Percentiles rank a stretch among this genome's conserved stretches.
These are phyloP conservation scores for Rhizomucor miehei DNA, from an alignment of 371 early-diverging fungal genomes.

Conservation along the genomic window DNA sequence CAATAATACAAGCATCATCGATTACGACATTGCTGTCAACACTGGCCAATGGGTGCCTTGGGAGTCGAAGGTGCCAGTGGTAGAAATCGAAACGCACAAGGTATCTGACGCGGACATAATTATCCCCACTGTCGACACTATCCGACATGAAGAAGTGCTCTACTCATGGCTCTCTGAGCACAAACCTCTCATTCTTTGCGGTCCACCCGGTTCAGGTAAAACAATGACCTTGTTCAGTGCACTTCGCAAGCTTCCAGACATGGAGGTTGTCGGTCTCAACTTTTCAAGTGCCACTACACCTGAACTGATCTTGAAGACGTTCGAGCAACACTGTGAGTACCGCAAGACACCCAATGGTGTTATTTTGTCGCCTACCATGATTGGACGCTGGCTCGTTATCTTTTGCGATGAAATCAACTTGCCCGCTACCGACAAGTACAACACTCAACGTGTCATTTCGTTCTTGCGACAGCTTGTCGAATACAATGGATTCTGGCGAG, in stretches of 20 bases:
- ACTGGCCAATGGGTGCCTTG: constrained; percentile 90
- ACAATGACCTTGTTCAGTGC: constrained; percentile 98
- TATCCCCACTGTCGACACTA: constrained; percentile 97
- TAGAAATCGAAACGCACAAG: constrained; percentile 96
- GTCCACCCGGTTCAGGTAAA: constrained; percentile 99
- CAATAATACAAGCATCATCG: constrained; percentile 70
- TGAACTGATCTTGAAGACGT: constrained; percentile 92
- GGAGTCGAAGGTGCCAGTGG: constrained; percentile 85
- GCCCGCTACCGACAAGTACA: constrained; percentile 94
- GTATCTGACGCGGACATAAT: constrained; percentile 93
- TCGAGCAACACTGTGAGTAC: constrained; percentile 98
- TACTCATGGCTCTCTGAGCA: constrained; percentile 96
- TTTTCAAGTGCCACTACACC: constrained; percentile 98
- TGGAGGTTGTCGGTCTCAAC: constrained; percentile 97
- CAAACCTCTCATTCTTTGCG: constrained; percentile 93
- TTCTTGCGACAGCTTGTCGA: constrained; percentile 95
- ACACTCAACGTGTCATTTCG: constrained; percentile 96
- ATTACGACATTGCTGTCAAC: constrained; percentile 84
- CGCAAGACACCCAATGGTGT: constrained; percentile 93
- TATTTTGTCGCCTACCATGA: constrained; percentile 79
- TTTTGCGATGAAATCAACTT: constrained; percentile 99
- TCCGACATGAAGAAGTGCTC: constrained; percentile 95
- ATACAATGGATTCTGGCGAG: constrained; percentile 96
- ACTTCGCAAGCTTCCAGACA: constrained; percentile 90
- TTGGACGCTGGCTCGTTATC: constrained; percentile 94